Evolutionary conservation across 495 filamentous ascomycete species (phyloP).

Genomic region (Gamarada debralockiae): DNA sequence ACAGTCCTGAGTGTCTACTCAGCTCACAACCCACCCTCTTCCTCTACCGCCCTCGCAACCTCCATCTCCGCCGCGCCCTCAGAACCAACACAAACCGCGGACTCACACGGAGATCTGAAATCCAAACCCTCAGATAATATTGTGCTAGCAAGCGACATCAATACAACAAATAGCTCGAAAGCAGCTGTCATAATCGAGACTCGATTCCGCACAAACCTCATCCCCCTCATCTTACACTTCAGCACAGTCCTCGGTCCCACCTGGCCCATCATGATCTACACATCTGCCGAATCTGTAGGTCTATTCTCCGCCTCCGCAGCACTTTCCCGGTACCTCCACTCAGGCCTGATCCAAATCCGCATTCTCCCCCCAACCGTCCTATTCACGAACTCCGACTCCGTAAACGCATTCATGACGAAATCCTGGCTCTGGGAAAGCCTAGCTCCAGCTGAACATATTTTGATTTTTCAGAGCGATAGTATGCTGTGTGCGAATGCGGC

Average conservation of each 20-base stretch:
- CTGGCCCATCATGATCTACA: conserved; percentile 31
- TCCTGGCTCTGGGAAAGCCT: conserved; percentile 30
- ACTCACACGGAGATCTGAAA: not conserved
- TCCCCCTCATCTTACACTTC: conserved; percentile 29
- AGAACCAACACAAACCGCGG: not conserved
- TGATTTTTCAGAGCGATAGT: conserved; percentile 32
- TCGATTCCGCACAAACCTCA: conserved; percentile 16
- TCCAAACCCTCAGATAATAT: not conserved
- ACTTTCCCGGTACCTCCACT: conserved; percentile 11
- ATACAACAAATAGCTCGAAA: conserved; percentile 15
- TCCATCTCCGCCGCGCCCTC: not conserved
- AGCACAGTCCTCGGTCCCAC: conserved; percentile 25
- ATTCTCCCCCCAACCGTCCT: conserved; percentile 17
- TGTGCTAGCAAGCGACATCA: not conserved
- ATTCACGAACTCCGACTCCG: conserved; percentile 18
- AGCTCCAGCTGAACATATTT: conserved; percentile 24
- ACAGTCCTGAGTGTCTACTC: not conserved
- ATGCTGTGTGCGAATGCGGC: conserved; percentile 29
- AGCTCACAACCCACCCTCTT: not conserved
- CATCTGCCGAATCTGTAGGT: conserved; percentile 15
- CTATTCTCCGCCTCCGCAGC: conserved; percentile 17
- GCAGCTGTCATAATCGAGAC: conserved; percentile 23
- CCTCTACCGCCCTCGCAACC: not conserved
- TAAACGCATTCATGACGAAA: conserved; percentile 17
- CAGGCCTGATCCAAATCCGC: conserved; percentile 8